Percentiles rank a stretch among this genome's conserved stretches.
Evolutionary conservation across 2,329 filamentous ascomycete species (phyloP).

Genomic region (Cryphonectria japonica): DNA sequence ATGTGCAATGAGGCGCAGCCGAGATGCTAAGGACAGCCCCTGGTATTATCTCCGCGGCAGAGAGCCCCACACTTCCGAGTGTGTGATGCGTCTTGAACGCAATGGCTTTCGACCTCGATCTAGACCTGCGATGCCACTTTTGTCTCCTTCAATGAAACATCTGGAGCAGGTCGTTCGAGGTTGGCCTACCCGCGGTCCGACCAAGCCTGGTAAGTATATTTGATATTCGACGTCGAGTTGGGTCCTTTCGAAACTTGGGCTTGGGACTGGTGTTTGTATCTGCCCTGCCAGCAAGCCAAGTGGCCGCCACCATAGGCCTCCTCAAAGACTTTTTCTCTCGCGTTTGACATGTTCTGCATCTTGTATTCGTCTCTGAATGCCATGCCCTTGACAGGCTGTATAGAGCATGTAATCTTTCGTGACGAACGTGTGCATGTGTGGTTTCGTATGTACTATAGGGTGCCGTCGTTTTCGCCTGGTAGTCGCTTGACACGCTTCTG

Average conservation of each 20-base stretch:
- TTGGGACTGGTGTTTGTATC: background rate
- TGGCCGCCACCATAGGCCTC: background rate
- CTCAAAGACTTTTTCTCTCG: background rate
- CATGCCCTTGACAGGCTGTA: constrained; percentile 11
- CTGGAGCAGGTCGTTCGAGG: constrained; percentile 11
- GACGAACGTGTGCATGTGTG: background rate
- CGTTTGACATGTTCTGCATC: background rate
- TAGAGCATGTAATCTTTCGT: background rate
- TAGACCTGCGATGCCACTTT: constrained; percentile 7
- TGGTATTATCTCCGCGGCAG: constrained; percentile 8
- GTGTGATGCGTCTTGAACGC: background rate
- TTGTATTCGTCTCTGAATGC: background rate
- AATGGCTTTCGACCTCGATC: background rate
- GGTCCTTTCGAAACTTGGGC: constrained; percentile 7
- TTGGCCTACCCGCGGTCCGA: constrained; percentile 8
- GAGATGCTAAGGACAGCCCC: background rate
- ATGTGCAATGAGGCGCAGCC: constrained; percentile 1
- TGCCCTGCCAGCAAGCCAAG: background rate
- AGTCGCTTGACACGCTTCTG: constrained; percentile 92
- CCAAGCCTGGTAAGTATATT: constrained; percentile 6
- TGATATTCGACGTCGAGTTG: background rate
- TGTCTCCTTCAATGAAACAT: constrained; percentile 6
- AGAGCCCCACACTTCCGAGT: background rate
- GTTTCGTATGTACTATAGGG: constrained; percentile 52
- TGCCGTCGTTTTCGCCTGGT: constrained; percentile 86